Conservation (phyloP, 2,329 filamentous ascomycete species). For the Epicoccum sorghinum region DNA sequence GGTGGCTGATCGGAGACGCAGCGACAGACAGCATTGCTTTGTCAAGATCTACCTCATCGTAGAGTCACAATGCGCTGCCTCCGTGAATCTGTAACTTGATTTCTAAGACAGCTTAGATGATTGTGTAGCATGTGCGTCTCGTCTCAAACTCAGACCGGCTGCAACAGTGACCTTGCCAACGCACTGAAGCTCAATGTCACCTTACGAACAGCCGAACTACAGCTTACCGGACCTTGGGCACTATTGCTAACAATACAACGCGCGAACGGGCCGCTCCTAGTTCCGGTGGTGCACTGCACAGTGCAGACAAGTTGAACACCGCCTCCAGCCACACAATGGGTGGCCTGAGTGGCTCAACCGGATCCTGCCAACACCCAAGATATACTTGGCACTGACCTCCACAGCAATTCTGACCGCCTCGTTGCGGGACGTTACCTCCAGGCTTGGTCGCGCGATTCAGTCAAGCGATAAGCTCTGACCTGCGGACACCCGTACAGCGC, state of each 20-base stretch:
- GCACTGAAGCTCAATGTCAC: no score
- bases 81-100: neutral
- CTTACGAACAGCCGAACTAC: no score
- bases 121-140: no score
- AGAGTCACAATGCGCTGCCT: neutral
- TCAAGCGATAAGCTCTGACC: neutral
- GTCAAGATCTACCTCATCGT: no score
- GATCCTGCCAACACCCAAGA: neutral
- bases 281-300: neutral
- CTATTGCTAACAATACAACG: neutral
- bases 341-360: slow-evolving; percentile 12
- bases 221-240: neutral
- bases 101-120: no score
- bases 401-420: slow-evolving; percentile 1
- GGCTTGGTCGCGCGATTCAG: neutral
- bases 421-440: neutral
- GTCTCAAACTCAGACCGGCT: no score
- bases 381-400: neutral
- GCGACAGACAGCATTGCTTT: no score
- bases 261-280: neutral
- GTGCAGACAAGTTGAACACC: neutral
- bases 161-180: no score
- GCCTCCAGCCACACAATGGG: neutral
- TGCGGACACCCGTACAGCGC: neutral
- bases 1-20: no score